These are phyloP conservation scores for Trametes gibbosa DNA, from an alignment of 768 basidiomycete genomes.

Conservation along the genomic window DNA sequence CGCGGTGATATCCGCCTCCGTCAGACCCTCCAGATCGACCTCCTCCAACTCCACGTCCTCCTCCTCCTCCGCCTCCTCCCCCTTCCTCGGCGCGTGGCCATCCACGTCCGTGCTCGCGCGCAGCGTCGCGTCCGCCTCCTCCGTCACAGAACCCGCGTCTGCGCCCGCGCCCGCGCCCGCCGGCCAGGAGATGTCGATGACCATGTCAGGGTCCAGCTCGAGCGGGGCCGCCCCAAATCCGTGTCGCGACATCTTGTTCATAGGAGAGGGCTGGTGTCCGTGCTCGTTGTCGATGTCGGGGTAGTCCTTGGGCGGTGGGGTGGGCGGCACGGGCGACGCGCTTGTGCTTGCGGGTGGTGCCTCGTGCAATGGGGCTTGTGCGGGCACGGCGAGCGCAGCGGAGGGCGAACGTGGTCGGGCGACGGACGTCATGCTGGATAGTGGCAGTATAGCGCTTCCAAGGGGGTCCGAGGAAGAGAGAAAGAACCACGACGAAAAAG, in stretches of 20 bases:
- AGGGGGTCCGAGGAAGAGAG: too few relatives aligned
- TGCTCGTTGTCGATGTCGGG: neutral
- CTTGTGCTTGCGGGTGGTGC: conserved; percentile 7
- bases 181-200: conserved; percentile 3
- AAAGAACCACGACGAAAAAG: too few relatives aligned
- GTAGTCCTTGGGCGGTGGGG: conserved; percentile 3
- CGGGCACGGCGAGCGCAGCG: neutral
- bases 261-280: neutral
- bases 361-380: neutral
- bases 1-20: neutral
- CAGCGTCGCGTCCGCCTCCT: conserved; percentile 17
- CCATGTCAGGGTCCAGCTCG: conserved; percentile 1
- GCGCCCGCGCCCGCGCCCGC: neutral
- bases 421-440: neutral
- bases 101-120: conserved; percentile 4
- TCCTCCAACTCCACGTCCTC: conserved; percentile 6
- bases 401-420: neutral
- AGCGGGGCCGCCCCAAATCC: conserved; percentile 9
- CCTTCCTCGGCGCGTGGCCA: neutral
- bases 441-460: neutral
- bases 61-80: too few relatives aligned
- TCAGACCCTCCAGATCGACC: neutral
- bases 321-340: conserved; percentile 12
- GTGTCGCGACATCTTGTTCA: conserved; percentile 12
- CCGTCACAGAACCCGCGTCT: neutral